Base-by-base conservation (phyloP, 2,329 filamentous ascomycete genomes). In the Cryphonectria japonica region DNA sequence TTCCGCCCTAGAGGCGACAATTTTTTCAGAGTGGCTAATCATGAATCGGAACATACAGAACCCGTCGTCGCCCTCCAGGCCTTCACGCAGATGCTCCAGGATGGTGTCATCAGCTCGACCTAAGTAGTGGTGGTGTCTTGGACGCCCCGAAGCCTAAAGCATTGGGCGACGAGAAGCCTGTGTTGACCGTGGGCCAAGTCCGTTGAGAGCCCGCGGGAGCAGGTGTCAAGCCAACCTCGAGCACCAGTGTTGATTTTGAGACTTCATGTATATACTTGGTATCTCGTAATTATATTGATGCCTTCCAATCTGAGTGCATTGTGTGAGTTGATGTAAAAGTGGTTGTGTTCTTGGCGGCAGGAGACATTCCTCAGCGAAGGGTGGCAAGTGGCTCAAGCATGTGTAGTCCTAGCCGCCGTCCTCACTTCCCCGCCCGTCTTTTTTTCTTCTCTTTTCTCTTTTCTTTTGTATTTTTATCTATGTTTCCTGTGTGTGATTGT, bases 21-120 rank as follows among this genome's bases (percentile, higher is more conserved):
- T 14, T 14, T 5, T 2, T 16, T 26, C 26, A 26, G 26, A 39
- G n/a, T 39, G 2, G 22, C 57, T 22, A 61, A 60, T 46, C 14
- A 39, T 11, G 9, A 32, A 14, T 29, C 22, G 2, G 16, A 34
- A 9, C 16, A 19, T 34, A 9, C 46, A 72, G 71, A 73, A 39
- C 72, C 72, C 13, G 67, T 32, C 9, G 67, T 60, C 6, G 72
- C 72, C 8, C 72, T 73, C 4, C 72, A 73, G 29, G 72, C 72
- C 9, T 73, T 73, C 65, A 66, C 62, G 22, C 72, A 73, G 64
- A 73, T 72, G 59, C 71, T 73, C 65, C 22, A 66, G 67, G 67
- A 68, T 22, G 66, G 69, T 26, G 34, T 65, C 3, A 57, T 73
- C 2, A 52, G 67, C 26, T 72, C 72, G 57, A 72, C 72, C n/a